Conservation (phyloP, 805 yeast species). For the Groenewaldozyma salmanticensis region DNA sequence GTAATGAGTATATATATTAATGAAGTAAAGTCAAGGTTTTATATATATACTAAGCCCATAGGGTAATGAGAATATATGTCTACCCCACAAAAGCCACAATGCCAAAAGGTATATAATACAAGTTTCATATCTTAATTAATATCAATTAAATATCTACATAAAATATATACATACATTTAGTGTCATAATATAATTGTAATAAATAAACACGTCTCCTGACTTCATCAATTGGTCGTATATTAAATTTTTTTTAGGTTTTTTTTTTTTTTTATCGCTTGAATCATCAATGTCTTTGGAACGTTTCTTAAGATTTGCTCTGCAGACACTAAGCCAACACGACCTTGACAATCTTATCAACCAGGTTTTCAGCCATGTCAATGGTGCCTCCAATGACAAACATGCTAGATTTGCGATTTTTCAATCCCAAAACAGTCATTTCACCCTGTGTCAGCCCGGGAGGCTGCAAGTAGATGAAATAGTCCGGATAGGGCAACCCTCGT, state of each 20-base stretch:
- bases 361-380: slow-evolving; percentile 11
- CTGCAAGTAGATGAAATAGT: slow-evolving; percentile 16
- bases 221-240: background rate
- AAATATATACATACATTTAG: background rate
- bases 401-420: slow-evolving; percentile 12
- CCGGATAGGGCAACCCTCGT: slow-evolving; percentile 20
- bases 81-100: background rate
- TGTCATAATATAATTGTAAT: background rate
- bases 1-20: slow-evolving; percentile 27
- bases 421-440: slow-evolving; percentile 16
- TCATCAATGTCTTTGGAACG: background rate
- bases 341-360: slow-evolving; percentile 15
- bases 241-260: too few species aligned
- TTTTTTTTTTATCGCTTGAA: too few species aligned
- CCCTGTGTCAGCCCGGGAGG: slow-evolving; percentile 11
- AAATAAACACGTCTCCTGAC: background rate
- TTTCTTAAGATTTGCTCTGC: too few species aligned
- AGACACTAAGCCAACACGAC: slow-evolving; percentile 1
- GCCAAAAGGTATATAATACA: background rate
- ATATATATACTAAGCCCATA: too few species aligned
- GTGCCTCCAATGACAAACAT: slow-evolving; percentile 17
- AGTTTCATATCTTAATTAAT: background rate
- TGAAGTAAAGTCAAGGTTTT: too few species aligned
- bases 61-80: too few species aligned
- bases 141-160: background rate